Evolutionary conservation across 2,329 filamentous ascomycete species (phyloP), one percentile per base, ranked within the genome.

Genomic region (Scopulariopsis brevicaulis): DNA sequence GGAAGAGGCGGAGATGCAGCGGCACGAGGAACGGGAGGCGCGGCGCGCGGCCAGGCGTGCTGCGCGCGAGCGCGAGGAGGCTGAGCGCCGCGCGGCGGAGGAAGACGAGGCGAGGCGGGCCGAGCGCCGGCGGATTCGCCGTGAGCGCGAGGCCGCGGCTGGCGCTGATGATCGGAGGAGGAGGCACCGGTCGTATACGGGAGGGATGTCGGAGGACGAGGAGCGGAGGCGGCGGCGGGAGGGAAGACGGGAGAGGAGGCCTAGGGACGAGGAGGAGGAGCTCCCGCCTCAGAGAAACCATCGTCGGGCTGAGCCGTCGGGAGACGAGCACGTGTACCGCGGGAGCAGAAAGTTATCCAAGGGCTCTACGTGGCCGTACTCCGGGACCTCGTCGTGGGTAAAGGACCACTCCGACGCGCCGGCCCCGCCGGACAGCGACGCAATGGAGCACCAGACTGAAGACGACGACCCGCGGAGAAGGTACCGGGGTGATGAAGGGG

Each of bases 301-400:
- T 56, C 58, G 55, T 18, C 28, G 46, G 18, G 48, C 25, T 14
- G 52, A 51, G 43, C 48, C 46, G 11, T 54, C 52, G 22, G 37
- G 34, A 20, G 51, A 69, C 48, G 64, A 71, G 37, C 20, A 28
- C 4, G 56, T 53, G 3, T 54, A 60, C 53, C 48, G 55, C 18
- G 28, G 48, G 32, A 57, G 50, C 18, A 43, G 28, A 24, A 59
- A 52, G 57, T 25, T 35, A 18, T 37, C 46, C 34, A 55, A 59
- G 54, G 43, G 52, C 37, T 32, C 28, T 4, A 73, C 72, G 11
- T 85, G 83, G 83, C 82, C 83, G 20, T 80, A 84, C 65, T 84
- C 79, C 7, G 82, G 83, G 28, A 85, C 82, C 0, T 82, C 80
- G 10, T 85, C 81, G 0, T 86, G 83, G 83, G 82, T 85, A 4